Evolutionary conservation across 495 filamentous ascomycete species (phyloP), one percentile per base, ranked within the genome.

Genomic region (Penicillium lagena): DNA sequence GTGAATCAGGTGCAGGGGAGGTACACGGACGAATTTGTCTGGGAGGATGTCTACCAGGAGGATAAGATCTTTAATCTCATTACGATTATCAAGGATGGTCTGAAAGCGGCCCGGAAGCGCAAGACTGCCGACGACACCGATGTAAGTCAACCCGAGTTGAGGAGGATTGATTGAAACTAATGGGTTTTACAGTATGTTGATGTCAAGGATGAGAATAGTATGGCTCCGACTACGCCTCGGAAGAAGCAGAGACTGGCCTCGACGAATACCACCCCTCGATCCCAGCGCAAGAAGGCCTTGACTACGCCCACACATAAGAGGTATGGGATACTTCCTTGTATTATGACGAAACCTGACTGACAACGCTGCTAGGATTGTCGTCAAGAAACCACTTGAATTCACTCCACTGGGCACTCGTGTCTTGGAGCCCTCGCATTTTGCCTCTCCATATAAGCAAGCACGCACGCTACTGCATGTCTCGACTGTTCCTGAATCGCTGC

Each of bases 311-410:
- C 78, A 7, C 80, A 86, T 50, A 87, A 81, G 52, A 73, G 83
- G 70, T 78, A 70, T 47, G 42, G 37, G 9, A 41, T 12, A 7
- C 2, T 29, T 22, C 22, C 22, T 29, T 29, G 13, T 22, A 12
- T 34, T 11, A 7, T 29, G 7, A 39, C 27, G 6, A 12, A 33
- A 10, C 9, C 12, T 2, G 8, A 35, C 37, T 45, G 17, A 38
- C 36, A 41, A 15, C 14, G 29, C 43, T 4, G 22, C 50, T 49
- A 83, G 80, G 42, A 83, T 96, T 39, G 65, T 87, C 12, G 72
- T 95, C 39, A 98, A 96, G 60, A 95, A 89, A 49, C 84, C 89
- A 6, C 79, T 98, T 33, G 90, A 96, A 60, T 96, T 96, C 61
- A 98, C 93, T 0, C 93, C 93, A 0, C 75, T 98, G 9, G 89